These are phyloP conservation scores for Dysphania ambrosioides DNA, from an alignment of 148 eudicot species.

Conservation along the genomic window DNA sequence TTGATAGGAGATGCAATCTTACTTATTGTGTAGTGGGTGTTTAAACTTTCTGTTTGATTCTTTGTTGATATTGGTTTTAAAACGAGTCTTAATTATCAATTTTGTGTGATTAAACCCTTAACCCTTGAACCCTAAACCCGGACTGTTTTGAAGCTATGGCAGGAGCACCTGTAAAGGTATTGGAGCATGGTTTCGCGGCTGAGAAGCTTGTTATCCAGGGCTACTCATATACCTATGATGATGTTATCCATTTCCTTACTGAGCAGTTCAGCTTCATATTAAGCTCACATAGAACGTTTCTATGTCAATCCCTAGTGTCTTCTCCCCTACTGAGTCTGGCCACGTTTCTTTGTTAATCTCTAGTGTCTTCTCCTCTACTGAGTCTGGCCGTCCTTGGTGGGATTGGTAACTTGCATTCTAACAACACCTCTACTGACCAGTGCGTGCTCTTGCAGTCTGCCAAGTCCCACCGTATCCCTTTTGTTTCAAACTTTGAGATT, in stretches of 20 bases:
- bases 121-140: not conserved
- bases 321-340: slow-evolving; percentile 98
- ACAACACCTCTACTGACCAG: slow-evolving; percentile 56
- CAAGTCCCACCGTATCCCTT: slow-evolving; percentile 63
- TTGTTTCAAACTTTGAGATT: slow-evolving; percentile 44
- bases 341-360: too few species aligned
- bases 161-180: not conserved
- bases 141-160: slow-evolving; percentile 13
- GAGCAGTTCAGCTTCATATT: slow-evolving; percentile 60
- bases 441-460: slow-evolving; percentile 46
- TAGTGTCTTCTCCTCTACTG: too few species aligned
- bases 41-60: too few species aligned
- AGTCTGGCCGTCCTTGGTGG: slow-evolving; percentile 89
- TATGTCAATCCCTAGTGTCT: slow-evolving; percentile 73
- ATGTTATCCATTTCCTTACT: slow-evolving; percentile 82
- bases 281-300: slow-evolving; percentile 55
- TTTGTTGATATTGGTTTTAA: too few species aligned
- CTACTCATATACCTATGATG: slow-evolving; percentile 80
- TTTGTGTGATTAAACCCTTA: too few species aligned
- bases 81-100: too few species aligned
- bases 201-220: slow-evolving; percentile 63
- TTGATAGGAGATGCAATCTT: too few species aligned
- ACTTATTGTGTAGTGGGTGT: too few species aligned
- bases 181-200: slow-evolving; percentile 73
- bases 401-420: slow-evolving; percentile 69